Conservation (phyloP, 2,329 filamentous ascomycete genomes). For the Fusarium nematophilum region DNA sequence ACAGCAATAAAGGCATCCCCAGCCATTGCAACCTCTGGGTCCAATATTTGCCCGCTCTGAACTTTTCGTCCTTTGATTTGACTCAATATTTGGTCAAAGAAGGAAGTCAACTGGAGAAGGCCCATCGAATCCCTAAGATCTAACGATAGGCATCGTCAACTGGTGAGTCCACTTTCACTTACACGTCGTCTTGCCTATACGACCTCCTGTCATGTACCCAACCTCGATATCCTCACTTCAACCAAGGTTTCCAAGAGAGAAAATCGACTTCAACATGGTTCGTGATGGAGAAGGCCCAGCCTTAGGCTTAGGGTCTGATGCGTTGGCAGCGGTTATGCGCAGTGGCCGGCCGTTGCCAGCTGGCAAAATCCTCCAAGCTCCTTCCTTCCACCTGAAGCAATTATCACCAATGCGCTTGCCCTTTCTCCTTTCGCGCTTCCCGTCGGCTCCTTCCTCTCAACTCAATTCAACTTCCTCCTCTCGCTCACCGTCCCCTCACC, state of each 20-base stretch:
- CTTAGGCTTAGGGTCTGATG: neutral
- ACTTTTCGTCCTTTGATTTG: conserved; percentile 21
- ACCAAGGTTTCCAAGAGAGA: neutral
- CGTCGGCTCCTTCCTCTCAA: conserved; percentile 16
- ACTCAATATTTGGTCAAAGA: conserved; percentile 30
- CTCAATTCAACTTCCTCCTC: neutral
- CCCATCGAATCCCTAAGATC: conserved; percentile 8
- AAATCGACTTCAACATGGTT: neutral
- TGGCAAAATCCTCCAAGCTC: conserved; percentile 1
- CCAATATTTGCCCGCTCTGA: conserved; percentile 32
- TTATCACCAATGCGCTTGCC: conserved; percentile 12
- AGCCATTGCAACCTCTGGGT: conserved; percentile 32
- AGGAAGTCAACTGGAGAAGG: conserved; percentile 14
- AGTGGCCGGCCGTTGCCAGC: conserved; percentile 24
- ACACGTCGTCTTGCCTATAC: neutral
- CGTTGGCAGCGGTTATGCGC: conserved; percentile 23
- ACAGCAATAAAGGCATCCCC: conserved; percentile 41
- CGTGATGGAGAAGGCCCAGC: neutral
- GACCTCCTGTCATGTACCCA: conserved; percentile 14
- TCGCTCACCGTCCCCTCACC: neutral
- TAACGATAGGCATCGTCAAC: neutral
- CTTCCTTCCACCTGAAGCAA: conserved; percentile 25
- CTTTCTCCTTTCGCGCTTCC: neutral
- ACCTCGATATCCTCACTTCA: neutral
- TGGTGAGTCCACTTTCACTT: conserved; percentile 33